Evolutionary conservation across 495 filamentous ascomycete genomes (phyloP), one percentile per base, ranked within the genome.

Genomic region (Podospora tetraspora): DNA sequence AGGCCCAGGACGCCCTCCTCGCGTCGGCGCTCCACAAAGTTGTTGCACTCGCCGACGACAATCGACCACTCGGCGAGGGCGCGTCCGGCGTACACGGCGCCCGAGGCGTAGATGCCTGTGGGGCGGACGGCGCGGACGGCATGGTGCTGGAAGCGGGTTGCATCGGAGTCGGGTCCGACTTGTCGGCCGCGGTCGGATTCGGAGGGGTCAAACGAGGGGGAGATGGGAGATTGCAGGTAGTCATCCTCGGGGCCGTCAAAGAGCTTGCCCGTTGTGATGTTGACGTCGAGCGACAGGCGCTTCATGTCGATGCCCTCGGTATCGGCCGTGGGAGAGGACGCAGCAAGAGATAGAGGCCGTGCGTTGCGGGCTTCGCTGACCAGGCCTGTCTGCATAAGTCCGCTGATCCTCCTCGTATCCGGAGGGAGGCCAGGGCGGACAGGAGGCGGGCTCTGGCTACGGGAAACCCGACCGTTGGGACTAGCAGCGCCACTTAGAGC

Each of bases 51-150:
- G 25, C 84, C 84, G 9, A 97, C 89, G 43, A 97, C 86, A 23
- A 92, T 79, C 16, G 87, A 82, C 95, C 95, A 99, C 78, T 99
- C 95, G 1, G 94, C 93, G 62, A 99, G 83, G 1, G 95, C 93
- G 59, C 94, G 87, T 2, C 95, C 95, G 8, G 88, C 83, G 77
- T 99, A 98, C 69, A 89, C 92, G 67, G 82, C 77, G 21, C 75
- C 79, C 1, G 70, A 66, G 16, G 77, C 75, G 61, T 73, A 82
- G 9, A 75, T 68, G 22, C 82, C 80, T 1, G 73, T 74, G 0
- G 82, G 82, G 63, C 78, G 67, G 30, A 76, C 71, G 1, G 82
- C 74, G 24, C 72, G 71, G n/a, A 78, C 71, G 3, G 79, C 69
- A 12, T 68, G 63, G 3, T 27, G 59, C 58, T 58, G 63, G 9